Base-by-base conservation (phyloP, 2,329 filamentous ascomycete species). In the Colletotrichum lini region DNA sequence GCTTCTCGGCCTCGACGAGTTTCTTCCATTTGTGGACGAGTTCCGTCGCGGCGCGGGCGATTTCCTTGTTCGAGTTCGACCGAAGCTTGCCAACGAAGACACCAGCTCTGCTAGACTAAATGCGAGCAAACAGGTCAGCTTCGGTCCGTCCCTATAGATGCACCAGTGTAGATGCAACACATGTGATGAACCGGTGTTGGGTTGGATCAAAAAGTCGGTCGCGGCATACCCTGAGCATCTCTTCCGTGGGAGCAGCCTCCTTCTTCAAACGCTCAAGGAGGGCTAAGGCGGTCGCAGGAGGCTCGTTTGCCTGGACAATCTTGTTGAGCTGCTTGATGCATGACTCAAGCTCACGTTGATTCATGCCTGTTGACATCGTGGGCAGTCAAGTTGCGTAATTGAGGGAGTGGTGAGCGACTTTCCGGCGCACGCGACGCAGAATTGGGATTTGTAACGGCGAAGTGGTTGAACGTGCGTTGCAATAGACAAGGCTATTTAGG, bases 1-100 rank as follows among this genome's bases (percentile, higher is more conserved):
- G 82, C 80, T 91, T 91, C 77, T 89, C 88, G 60, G 85, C 84
- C 76, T 94, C 92, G 60, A 97, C 93, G 50, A 92, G 90, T 77
- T 91, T 91, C 84, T 93, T 93, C 94, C 94, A 98, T 81, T 95
- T 97, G 73, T 88, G 89, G 63, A 99, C 95, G 67, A 98, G 93
- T 78, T 95, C 93, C 71, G 89, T 87, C 4, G 96, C 95, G 53
- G 94, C 86, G 62, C 90, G 89, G 57, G 92, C 91, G 76, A 98
- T 92, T 53, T 95, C 91, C 81, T 94, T 95, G 85, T 97, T 93
- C 68, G 91, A 82, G 81, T 97, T 95, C 72, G 93, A 83, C 65
- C 91, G 87, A 61, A 92, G 89, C 80, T 95, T 96, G 81, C 95
- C 96, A 73, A 98, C 93, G 61, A 93, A 91, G 75, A 98, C 92